A percentile compares a stretch with the other conserved stretches of the same genome.
Conservation (phyloP, 164 flowering plant genomes). For the Annona squamosa region DNA sequence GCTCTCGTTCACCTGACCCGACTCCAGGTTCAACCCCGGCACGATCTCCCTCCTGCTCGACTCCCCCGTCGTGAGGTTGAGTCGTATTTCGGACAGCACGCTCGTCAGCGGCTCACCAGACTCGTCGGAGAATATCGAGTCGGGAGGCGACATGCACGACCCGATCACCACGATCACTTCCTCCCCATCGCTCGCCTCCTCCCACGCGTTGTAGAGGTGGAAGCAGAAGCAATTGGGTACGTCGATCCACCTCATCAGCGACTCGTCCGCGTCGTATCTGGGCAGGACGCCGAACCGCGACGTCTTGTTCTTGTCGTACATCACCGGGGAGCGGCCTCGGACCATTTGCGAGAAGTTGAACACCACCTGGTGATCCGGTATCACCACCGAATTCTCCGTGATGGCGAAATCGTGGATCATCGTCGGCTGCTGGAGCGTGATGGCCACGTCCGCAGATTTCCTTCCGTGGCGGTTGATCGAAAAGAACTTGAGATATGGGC, state of each 20-base stretch:
- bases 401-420: slow-evolving; percentile 53
- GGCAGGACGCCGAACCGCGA: slow-evolving; percentile 43
- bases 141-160: slow-evolving; percentile 59
- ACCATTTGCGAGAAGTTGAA: slow-evolving; percentile 52
- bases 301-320: slow-evolving; percentile 30
- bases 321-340: slow-evolving; percentile 51
- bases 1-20: slow-evolving; percentile 38
- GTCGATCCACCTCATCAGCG: slow-evolving; percentile 38
- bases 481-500: slow-evolving; percentile 47
- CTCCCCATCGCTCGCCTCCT: slow-evolving; percentile 28
- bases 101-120: slow-evolving; percentile 11
- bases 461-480: slow-evolving; percentile 28
- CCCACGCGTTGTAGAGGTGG: slow-evolving; percentile 64
- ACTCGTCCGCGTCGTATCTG: slow-evolving; percentile 25
- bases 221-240: slow-evolving; percentile 50
- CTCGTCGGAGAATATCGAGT: slow-evolving; percentile 34
- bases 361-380: slow-evolving; percentile 55
- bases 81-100: slow-evolving; percentile 35
- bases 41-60: slow-evolving; percentile 37
- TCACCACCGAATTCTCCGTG: slow-evolving; percentile 35
- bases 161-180: slow-evolving; percentile 33
- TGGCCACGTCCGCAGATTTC: slow-evolving; percentile 35
- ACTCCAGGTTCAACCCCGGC: slow-evolving; percentile 40
- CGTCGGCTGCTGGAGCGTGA: slow-evolving; percentile 33
- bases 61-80: slow-evolving; percentile 33